Percentiles rank a stretch among this genome's conserved stretches.
phyloP scores from a whole-genome alignment of 2,329 filamentous ascomycete genomes.

The Amesomyces nigricolor region DNA sequence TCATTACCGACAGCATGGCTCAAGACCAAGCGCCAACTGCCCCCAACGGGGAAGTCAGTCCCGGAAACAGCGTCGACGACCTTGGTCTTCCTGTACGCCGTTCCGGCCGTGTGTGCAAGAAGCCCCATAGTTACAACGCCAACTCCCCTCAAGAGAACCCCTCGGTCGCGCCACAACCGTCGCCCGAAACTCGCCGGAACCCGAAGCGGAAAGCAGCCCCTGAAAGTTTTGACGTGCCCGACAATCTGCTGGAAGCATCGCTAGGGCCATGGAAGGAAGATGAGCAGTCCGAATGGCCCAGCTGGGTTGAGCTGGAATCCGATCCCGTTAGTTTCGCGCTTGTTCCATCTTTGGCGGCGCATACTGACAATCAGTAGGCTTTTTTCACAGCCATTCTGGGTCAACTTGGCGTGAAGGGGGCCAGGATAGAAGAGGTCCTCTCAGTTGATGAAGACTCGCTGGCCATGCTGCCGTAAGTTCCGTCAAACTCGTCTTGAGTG shows the following conservation, averaged over 20 bases:
- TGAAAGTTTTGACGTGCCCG: conserved; percentile 31
- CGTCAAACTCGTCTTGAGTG: background rate
- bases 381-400: conserved; percentile 82
- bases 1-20: background rate
- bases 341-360: background rate
- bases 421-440: conserved; percentile 72
- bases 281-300: conserved; percentile 58
- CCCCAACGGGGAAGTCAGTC: background rate
- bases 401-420: conserved; percentile 67
- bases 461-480: conserved; percentile 53
- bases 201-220: conserved; percentile 25
- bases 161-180: background rate
- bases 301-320: conserved; percentile 82
- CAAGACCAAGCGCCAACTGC: background rate
- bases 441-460: conserved; percentile 63
- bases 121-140: conserved; percentile 3
- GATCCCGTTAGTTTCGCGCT: conserved; percentile 60
- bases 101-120: conserved; percentile 18
- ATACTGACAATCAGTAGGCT: conserved; percentile 43
- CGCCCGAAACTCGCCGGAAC: conserved; percentile 14
- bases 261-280: conserved; percentile 43
- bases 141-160: background rate
- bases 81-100: conserved; percentile 13
- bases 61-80: background rate
- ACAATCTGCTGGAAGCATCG: conserved; percentile 41